Evolutionary conservation across 192 early-diverging fungal species (phyloP).

Genomic region (Chytriomyces confervae): DNA sequence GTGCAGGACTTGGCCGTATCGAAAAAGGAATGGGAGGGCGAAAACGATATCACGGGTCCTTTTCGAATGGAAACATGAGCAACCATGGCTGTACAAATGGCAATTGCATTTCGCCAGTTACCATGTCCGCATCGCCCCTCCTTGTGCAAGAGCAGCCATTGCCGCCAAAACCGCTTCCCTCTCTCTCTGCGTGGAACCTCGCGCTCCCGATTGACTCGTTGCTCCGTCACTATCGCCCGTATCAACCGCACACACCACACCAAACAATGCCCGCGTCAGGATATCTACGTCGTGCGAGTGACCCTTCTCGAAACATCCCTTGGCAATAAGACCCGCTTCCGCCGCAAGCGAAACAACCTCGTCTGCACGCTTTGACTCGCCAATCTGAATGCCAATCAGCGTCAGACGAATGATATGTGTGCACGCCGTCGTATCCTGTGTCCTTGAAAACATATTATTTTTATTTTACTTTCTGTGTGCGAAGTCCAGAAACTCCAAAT

Average conservation of each 20-base stretch:
- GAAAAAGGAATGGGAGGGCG: background rate
- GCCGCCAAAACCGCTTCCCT: background rate
- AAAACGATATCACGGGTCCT: background rate
- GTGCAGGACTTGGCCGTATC: background rate
- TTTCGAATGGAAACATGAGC: background rate
- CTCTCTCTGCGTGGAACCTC: background rate
- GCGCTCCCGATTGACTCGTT: background rate
- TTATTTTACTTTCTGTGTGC: no score
- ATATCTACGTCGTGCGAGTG: no score
- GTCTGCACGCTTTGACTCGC: background rate
- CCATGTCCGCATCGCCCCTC: background rate
- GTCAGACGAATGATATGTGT: background rate
- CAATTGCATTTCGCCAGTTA: background rate
- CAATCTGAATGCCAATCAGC: background rate
- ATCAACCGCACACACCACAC: background rate
- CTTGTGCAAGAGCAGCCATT: background rate
- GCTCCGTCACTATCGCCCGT: background rate
- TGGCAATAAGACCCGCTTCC: no score
- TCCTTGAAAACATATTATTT: no score
- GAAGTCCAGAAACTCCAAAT: constrained; percentile 11
- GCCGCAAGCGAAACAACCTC: background rate
- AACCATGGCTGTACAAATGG: background rate
- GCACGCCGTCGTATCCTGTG: no score
- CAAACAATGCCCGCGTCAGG: background rate
- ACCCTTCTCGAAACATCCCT: no score